These are phyloP conservation scores for Apiotrichum montevideense DNA, from an alignment of 1,284 basidiomycete species.

Conservation along the genomic window DNA sequence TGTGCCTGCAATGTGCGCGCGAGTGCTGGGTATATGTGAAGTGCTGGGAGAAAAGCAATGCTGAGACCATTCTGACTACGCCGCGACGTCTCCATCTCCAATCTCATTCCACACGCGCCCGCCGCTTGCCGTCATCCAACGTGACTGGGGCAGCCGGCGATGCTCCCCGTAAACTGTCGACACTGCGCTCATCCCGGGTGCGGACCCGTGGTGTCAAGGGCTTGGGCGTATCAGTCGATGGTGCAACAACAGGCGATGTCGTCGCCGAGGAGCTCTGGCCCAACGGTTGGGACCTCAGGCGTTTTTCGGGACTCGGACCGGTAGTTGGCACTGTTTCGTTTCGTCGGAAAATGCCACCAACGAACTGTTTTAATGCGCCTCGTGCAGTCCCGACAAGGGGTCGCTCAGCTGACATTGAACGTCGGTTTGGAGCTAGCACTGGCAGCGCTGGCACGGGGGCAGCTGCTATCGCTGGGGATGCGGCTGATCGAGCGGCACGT, in stretches of 20 bases:
- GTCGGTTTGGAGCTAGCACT: neutral
- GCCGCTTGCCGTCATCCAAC: conserved; percentile 9
- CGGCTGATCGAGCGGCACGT: neutral
- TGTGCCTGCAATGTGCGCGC: too few relatives aligned
- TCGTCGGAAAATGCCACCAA: conserved; percentile 15
- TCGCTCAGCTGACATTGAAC: neutral
- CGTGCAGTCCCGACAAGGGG: neutral
- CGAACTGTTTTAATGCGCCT: conserved; percentile 8
- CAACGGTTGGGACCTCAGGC: neutral
- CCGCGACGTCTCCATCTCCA: too few relatives aligned
- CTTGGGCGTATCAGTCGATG: conserved; percentile 9
- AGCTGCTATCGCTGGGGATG: too few relatives aligned
- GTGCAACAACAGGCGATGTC: neutral
- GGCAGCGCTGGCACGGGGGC: neutral
- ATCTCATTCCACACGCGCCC: conserved; percentile 9
- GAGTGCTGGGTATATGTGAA: too few relatives aligned
- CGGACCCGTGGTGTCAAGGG: conserved; percentile 34
- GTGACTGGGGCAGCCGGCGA: neutral
- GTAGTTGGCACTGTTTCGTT: neutral
- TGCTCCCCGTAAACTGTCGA: conserved; percentile 18
- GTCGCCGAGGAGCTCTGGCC: neutral
- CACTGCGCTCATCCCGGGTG: conserved; percentile 31
- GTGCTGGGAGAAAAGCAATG: too few relatives aligned
- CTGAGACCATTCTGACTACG: too few relatives aligned
- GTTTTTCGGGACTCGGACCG: neutral